phyloP scores from a whole-genome alignment of 108 stramenopile species.

The Schizochytrium sp. region DNA sequence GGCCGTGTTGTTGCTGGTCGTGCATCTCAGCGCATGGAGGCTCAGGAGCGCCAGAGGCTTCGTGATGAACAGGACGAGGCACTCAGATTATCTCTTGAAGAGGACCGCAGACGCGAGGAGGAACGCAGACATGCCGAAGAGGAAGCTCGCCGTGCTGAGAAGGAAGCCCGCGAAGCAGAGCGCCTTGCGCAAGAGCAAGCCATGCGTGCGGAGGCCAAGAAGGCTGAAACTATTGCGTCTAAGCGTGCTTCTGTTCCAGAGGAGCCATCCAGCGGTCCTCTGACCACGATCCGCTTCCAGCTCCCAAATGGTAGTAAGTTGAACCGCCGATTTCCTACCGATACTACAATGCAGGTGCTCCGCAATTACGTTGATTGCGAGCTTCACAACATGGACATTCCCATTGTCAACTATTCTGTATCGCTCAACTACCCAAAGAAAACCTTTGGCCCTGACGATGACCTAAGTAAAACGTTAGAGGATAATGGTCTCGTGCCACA shows the following conservation, averaged over 20 bases:
- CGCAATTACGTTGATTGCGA: slow-evolving; percentile 57
- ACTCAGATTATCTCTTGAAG: slow-evolving; percentile 12
- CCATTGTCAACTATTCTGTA: slow-evolving; percentile 39
- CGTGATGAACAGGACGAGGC: slow-evolving; percentile 58
- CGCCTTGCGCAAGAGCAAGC: background rate
- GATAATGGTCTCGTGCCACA: slow-evolving; percentile 56
- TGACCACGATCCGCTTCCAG: slow-evolving; percentile 56
- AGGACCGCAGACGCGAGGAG: slow-evolving; percentile 42
- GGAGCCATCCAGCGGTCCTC: background rate
- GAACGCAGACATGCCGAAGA: slow-evolving; percentile 15
- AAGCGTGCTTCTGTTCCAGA: background rate
- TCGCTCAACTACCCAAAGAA: slow-evolving; percentile 33
- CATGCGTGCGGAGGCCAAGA: slow-evolving; percentile 14
- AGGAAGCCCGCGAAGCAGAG: background rate
- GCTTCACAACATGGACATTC: background rate
- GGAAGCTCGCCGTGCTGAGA: background rate
- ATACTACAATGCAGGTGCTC: slow-evolving; percentile 23
- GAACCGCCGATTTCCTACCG: slow-evolving; percentile 14
- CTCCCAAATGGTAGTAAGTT: slow-evolving; percentile 27
- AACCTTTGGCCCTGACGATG: slow-evolving; percentile 31
- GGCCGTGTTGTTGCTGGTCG: slow-evolving; percentile 23
- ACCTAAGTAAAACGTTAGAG: background rate
- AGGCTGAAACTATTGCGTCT: background rate
- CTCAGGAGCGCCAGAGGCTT: slow-evolving; percentile 49
- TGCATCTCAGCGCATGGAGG: slow-evolving; percentile 35